Base-by-base conservation (phyloP, 1,284 basidiomycete genomes). In the Butyriboletus appendiculatus region DNA sequence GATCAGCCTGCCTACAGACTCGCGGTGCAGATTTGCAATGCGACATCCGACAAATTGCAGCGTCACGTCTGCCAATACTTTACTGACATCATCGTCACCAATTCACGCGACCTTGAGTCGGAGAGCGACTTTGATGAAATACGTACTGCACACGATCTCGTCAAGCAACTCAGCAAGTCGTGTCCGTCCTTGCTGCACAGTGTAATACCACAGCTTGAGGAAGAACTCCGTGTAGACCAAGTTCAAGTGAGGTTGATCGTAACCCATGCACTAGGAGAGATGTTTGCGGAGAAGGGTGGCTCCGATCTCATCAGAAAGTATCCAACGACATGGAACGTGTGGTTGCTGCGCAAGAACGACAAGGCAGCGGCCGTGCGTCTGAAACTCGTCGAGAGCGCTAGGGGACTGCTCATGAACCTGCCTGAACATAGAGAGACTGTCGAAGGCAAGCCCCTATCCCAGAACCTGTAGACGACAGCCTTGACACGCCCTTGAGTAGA, bases 171-270 rank as follows among this genome's bases (percentile, higher is more conserved):
- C 28, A 88, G 92, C 70, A 82, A 83, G 28, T 81, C 89, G 20
- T 94, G 88, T 64, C 94, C 96, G 0, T 78, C 82, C 12, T 76
- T 98, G 15, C 76, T 99, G 0, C 85, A 92, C 63, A 94, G 90
- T 67, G 93, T 98, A 44, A 87, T 99, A 15, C 96, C 96, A 0
- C 89, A 95, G 55, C 82, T 99, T 14, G 96, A 97, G 70, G 91
- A 94, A 63, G 94, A 98, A 67, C 78, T 98, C 5, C 81, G 85
- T 16, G 86, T 90, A 0, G 90, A 94, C 56, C 85, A 94, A 41
- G 72, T 85, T 0, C 79, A 83, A 40, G 74, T 96, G 1, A 84
- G 96, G 18, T 68, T 85, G 5, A 81, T 95, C 55, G 92, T 91
- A 4, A 94, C 93, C 0, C 82, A 90, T 59, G 89, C 87, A 0